These are phyloP conservation scores for Curvularia lunata DNA, from an alignment of 2,329 filamentous ascomycete genomes.

Conservation along the genomic window DNA sequence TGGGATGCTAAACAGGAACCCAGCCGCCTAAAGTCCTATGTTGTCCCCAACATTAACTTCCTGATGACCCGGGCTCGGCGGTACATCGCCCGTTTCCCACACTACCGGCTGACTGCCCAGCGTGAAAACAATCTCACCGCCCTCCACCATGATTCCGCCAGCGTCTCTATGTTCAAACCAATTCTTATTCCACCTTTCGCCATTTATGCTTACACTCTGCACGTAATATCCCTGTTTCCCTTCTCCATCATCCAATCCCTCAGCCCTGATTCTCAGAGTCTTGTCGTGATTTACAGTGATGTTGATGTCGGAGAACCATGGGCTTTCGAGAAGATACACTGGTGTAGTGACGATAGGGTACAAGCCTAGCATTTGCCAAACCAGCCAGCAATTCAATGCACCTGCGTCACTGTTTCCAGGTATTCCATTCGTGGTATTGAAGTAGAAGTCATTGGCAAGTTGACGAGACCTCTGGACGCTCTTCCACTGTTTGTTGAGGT, in stretches of 20 bases:
- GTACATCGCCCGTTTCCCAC: conserved; percentile 44
- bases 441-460: conserved; percentile 52
- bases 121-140: conserved; percentile 45
- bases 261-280: conserved; percentile 56
- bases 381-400: conserved; percentile 58
- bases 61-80: conserved; percentile 44
- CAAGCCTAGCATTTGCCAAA: conserved; percentile 59
- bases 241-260: conserved; percentile 49
- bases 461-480: conserved; percentile 41
- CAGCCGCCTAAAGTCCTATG: background rate
- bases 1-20: background rate
- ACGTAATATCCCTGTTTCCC: conserved; percentile 58
- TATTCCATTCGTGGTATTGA: conserved; percentile 49
- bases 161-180: conserved; percentile 62
- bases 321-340: conserved; percentile 55
- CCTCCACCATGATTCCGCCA: conserved; percentile 41
- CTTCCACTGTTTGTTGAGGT: conserved; percentile 50
- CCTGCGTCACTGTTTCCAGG: conserved; percentile 57
- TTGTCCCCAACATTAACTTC: conserved; percentile 31
- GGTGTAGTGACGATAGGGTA: conserved; percentile 58
- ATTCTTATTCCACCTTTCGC: conserved; percentile 58
- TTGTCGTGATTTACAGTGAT: conserved; percentile 45
- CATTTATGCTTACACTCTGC: conserved; percentile 61
- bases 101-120: conserved; percentile 36
- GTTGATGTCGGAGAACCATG: conserved; percentile 53